Evolutionary conservation across 1,284 basidiomycete genomes (phyloP).

Genomic region (Phellopilus nigrolimitatus): DNA sequence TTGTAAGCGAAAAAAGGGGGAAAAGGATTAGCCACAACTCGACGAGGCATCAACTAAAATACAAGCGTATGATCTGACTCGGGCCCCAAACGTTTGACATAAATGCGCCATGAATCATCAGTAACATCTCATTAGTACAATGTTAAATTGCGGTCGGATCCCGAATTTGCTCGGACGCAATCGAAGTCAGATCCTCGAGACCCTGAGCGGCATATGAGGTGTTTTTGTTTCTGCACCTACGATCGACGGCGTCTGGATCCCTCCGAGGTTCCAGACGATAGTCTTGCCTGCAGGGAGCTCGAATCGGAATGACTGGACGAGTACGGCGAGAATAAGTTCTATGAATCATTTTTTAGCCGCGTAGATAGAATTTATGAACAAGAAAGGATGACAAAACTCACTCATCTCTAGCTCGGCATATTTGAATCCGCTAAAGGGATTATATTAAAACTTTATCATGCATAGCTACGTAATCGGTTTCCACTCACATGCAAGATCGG

Average conservation of each 20-base stretch:
- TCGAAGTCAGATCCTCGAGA: slow-evolving; percentile 17
- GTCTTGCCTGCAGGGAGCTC: slow-evolving; percentile 22
- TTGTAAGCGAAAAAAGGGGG: too few species aligned
- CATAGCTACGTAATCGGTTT: too few species aligned
- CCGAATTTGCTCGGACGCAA: too few species aligned
- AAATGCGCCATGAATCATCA: too few species aligned
- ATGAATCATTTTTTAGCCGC: too few species aligned
- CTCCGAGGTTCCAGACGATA: slow-evolving; percentile 22
- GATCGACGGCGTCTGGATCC: slow-evolving; percentile 20
- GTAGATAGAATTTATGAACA: neutral
- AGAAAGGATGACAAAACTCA: slow-evolving; percentile 21
- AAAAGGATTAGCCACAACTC: too few species aligned
- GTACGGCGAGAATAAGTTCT: slow-evolving; percentile 21
- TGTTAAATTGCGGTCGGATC: too few species aligned
- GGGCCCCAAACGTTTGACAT: too few species aligned
- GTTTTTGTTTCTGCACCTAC: slow-evolving; percentile 15
- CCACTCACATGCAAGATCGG: slow-evolving; percentile 33
- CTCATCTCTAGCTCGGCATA: slow-evolving; percentile 35
- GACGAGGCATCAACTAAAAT: too few species aligned
- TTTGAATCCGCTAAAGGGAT: slow-evolving; percentile 29
- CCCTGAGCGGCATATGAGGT: slow-evolving; percentile 16
- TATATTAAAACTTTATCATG: too few species aligned
- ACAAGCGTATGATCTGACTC: too few species aligned
- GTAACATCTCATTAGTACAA: too few species aligned
- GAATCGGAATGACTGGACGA: slow-evolving; percentile 22